Conservation (phyloP, 2,329 filamentous ascomycete species). For the Aspergillus phoenicis region DNA sequence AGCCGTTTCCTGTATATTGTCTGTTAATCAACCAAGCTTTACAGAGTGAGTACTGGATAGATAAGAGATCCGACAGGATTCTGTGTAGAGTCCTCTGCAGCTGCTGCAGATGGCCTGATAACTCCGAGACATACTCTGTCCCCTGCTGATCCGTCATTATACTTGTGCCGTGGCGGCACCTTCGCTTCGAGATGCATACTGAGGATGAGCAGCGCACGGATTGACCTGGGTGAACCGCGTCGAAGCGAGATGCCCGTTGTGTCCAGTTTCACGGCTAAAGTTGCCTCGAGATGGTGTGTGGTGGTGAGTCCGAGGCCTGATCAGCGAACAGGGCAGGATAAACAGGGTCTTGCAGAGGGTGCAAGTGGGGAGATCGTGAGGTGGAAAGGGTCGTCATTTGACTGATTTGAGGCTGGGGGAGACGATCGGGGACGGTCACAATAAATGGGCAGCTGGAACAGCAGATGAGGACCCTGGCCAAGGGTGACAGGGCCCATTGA, state of each 20-base stretch:
- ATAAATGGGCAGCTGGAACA: background rate
- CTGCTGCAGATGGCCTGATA: background rate
- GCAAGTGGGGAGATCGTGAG: background rate
- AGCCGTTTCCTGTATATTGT: too few species aligned
- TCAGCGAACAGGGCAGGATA: background rate
- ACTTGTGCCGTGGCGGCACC: background rate
- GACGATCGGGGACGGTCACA: background rate
- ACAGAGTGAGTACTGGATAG: too few species aligned
- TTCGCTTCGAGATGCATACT: background rate
- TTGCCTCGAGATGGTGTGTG: too few species aligned
- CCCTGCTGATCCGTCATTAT: background rate
- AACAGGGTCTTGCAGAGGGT: background rate
- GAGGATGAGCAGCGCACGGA: too few species aligned
- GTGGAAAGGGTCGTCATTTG: background rate
- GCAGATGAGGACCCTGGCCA: background rate
- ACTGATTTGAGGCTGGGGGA: background rate
- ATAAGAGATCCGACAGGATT: too few species aligned
- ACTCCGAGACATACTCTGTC: background rate
- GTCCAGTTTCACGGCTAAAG: too few species aligned
- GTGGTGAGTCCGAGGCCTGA: background rate
- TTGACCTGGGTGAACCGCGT: too few species aligned
- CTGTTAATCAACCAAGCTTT: too few species aligned
- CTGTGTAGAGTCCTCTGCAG: background rate
- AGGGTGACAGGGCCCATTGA: background rate
- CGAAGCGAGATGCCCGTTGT: too few species aligned